phyloP scores from a whole-genome alignment of 2,329 filamentous ascomycete genomes.

The Xylaria multiplex region DNA sequence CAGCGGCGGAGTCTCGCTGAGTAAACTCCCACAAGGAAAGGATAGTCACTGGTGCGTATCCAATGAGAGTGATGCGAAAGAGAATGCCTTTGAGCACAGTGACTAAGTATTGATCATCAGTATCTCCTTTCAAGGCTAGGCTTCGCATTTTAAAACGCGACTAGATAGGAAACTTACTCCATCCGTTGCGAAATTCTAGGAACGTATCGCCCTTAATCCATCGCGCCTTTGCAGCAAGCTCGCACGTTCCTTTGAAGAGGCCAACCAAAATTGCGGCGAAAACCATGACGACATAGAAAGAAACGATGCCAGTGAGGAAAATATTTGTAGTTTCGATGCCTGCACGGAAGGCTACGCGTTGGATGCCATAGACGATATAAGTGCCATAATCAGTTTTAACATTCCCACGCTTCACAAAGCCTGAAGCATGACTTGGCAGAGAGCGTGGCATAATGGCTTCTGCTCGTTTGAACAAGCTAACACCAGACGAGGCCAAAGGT shows the following conservation, averaged over 20 bases:
- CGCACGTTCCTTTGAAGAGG: constrained; percentile 83
- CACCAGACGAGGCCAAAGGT: constrained; percentile 48
- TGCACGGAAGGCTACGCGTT: constrained; percentile 87
- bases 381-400: constrained; percentile 64
- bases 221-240: constrained; percentile 76
- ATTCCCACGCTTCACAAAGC: constrained; percentile 64
- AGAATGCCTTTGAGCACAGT: constrained; percentile 93
- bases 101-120: constrained; percentile 48
- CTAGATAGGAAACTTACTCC: constrained; percentile 59
- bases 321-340: constrained; percentile 90
- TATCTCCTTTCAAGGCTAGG: not conserved
- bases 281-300: constrained; percentile 86
- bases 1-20: constrained; percentile 81
- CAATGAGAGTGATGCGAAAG: constrained; percentile 89
- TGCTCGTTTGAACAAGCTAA: constrained; percentile 65
- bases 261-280: constrained; percentile 77
- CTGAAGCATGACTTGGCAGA: constrained; percentile 47
- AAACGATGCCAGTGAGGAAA: constrained; percentile 89
- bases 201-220: constrained; percentile 89
- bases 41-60: constrained; percentile 89
- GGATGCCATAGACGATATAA: constrained; percentile 79
- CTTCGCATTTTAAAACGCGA: not conserved
- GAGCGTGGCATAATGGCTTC: constrained; percentile 61
- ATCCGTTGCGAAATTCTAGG: constrained; percentile 91
- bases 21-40: constrained; percentile 96